These are phyloP conservation scores for Podaxis pistillaris DNA, from an alignment of 768 basidiomycete genomes.

Conservation along the genomic window DNA sequence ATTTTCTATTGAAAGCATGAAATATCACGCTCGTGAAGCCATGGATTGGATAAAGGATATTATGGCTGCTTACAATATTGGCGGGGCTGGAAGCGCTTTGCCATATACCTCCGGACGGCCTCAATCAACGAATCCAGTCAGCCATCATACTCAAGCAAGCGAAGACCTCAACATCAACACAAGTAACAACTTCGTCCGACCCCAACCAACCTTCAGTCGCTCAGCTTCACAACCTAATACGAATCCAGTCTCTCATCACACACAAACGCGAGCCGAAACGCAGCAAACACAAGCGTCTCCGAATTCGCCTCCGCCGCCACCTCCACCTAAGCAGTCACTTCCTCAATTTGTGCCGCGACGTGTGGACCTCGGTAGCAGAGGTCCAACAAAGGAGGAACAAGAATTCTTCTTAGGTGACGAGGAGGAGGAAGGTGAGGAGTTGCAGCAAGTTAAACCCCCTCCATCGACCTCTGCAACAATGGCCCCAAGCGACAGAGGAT, in stretches of 20 bases:
- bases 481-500: not conserved
- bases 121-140: conserved; percentile 35
- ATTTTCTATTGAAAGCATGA: conserved; percentile 51
- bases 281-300: conserved; percentile 22
- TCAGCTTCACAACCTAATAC: conserved; percentile 26
- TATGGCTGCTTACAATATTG: conserved; percentile 21
- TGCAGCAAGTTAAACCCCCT: conserved; percentile 12
- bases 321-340: conserved; percentile 19
- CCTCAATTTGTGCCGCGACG: conserved; percentile 9
- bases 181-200: conserved; percentile 28
- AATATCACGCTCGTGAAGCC: conserved; percentile 44
- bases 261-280: conserved; percentile 28
- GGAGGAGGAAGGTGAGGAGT: conserved; percentile 24
- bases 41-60: conserved; percentile 43
- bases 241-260: conserved; percentile 44
- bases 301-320: conserved; percentile 16
- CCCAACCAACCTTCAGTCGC: conserved; percentile 20
- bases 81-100: conserved; percentile 16
- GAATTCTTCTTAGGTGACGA: conserved; percentile 37
- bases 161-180: conserved; percentile 19
- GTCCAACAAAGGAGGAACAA: conserved; percentile 28
- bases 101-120: conserved; percentile 17
- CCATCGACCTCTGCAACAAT: not conserved
- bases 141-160: conserved; percentile 34
- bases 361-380: conserved; percentile 9